Evolutionary conservation across 2,329 filamentous ascomycete species (phyloP).

Genomic region (Xylaria sp.): DNA sequence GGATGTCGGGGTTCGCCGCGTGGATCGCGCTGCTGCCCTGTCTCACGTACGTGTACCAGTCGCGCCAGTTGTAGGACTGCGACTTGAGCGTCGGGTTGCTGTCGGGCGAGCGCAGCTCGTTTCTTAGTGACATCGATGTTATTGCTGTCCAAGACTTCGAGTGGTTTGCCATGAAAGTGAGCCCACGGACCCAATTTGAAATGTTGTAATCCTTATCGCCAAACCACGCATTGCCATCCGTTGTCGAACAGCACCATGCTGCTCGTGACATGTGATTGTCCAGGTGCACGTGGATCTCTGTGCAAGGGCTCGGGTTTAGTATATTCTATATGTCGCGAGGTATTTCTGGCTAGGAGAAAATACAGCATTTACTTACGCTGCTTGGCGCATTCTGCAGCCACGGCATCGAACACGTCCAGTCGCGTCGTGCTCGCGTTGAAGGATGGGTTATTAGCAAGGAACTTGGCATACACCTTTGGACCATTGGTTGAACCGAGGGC

Average conservation of each 20-base stretch:
- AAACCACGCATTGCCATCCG: constrained; percentile 70
- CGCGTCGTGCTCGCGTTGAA: constrained; percentile 65
- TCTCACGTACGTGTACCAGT: constrained; percentile 64
- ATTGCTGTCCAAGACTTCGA: constrained; percentile 61
- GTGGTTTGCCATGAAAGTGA: constrained; percentile 69
- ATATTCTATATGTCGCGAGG: background rate
- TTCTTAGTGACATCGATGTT: constrained; percentile 63
- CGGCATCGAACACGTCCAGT: constrained; percentile 66
- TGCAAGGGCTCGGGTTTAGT: constrained; percentile 7
- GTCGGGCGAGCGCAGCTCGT: constrained; percentile 62
- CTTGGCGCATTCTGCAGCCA: constrained; percentile 66
- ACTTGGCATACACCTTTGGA: constrained; percentile 59
- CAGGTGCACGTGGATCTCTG: constrained; percentile 66
- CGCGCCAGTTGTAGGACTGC: constrained; percentile 65
- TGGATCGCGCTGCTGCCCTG: constrained; percentile 63
- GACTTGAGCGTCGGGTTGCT: constrained; percentile 49
- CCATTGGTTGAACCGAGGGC: constrained; percentile 65
- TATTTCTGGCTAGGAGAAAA: background rate
- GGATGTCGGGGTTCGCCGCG: constrained; percentile 59
- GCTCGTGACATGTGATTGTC: constrained; percentile 71
- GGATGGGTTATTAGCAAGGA: constrained; percentile 66
- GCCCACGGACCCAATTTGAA: constrained; percentile 69
- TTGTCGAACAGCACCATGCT: constrained; percentile 66
- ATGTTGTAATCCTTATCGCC: constrained; percentile 69
- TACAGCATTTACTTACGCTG: constrained; percentile 49